Evolutionary conservation across 2,329 filamentous ascomycete species (phyloP).

Genomic region (Alternaria brassicicola): DNA sequence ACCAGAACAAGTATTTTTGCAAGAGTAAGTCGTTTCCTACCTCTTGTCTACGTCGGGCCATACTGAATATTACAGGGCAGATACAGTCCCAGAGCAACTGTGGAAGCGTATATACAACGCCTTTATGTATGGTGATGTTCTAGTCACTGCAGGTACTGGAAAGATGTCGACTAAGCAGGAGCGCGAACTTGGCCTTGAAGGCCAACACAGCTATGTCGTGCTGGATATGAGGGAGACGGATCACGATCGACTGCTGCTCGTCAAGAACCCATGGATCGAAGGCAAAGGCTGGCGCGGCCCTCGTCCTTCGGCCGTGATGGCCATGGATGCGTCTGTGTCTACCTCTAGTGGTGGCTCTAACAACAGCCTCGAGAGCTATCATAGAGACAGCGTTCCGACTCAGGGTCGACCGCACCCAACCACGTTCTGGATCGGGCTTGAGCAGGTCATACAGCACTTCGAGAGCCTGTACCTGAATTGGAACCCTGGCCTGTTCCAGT

Average conservation of each 20-base stretch:
- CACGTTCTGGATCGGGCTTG: conserved; percentile 92
- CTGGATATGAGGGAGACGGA: conserved; percentile 74
- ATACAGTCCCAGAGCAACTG: conserved; percentile 74
- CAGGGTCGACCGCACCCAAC: conserved; percentile 61
- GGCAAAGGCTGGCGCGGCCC: conserved; percentile 73
- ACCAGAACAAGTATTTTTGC: conserved; percentile 90
- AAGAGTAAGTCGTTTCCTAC: conserved; percentile 59
- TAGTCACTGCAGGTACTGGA: conserved; percentile 90
- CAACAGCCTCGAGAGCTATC: conserved; percentile 27
- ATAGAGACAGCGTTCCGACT: conserved; percentile 36
- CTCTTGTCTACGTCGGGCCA: background rate
- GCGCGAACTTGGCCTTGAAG: conserved; percentile 77
- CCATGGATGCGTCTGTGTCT: conserved; percentile 26
- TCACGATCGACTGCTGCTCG: conserved; percentile 70
- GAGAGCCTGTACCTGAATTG: conserved; percentile 97
- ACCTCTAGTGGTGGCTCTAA: conserved; percentile 22
- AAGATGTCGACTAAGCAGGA: conserved; percentile 79
- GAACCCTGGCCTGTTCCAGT: conserved; percentile 83
- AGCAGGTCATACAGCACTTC: conserved; percentile 88
- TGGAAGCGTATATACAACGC: conserved; percentile 79
- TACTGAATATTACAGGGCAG: conserved; percentile 62
- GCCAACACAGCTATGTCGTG: conserved; percentile 93
- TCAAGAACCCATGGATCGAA: conserved; percentile 97
- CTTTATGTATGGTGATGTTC: conserved; percentile 78
- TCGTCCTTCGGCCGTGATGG: conserved; percentile 28